Base-by-base conservation (phyloP, 2,329 filamentous ascomycete species). In the Trichoderma cornu-damae region DNA sequence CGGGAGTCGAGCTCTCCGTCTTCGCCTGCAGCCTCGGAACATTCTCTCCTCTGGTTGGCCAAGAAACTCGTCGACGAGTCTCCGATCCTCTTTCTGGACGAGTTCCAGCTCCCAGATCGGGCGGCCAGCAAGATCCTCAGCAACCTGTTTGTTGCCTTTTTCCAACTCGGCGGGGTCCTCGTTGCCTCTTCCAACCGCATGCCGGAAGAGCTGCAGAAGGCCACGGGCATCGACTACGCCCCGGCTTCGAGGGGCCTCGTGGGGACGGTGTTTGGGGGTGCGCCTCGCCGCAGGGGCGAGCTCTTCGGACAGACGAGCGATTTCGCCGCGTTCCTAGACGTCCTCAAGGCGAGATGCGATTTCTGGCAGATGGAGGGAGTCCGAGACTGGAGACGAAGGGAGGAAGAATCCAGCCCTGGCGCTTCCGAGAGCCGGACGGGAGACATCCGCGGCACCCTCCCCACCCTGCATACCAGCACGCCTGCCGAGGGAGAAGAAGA, bases 301-400 rank as follows among this genome's bases (percentile, higher is more conserved):
- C 68, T 85, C 38, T 84, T 80, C 64, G 79, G 81, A 1, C 75
- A 80, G 37, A 80, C 81, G 44, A 87, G 86, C 55, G 89, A 93
- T 66, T 93, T 92, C 74, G 82, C 86, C 2, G 79, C 79, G 2
- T 93, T 94, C 61, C 73, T 93, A 8, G 86, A 91, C 42, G 84
- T 93, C 0, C 69, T 93, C 34, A 88, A 87, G 67, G 86, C 87
- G 8, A 78, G 89, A 55, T 93, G 89, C 67, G 88, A 93, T 64
- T 85, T 92, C 49, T 92, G 88, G 87, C 86, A 92, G 67, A 91
- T 93, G 81, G 87, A 90, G 63, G 85, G 88, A 1, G 80, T 80
- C 2, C 82, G 77, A 56, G 89, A 94, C 66, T 93, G 88, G 77
- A 77, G 89, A 62, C 74, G 83, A 62, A 73, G 79, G 50, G 83